A percentile compares a stretch with the other conserved stretches of the same genome.
Evolutionary conservation across 202 grass and related monocot genomes (phyloP).

Genomic region (Dendrocalamus latiflorus): DNA sequence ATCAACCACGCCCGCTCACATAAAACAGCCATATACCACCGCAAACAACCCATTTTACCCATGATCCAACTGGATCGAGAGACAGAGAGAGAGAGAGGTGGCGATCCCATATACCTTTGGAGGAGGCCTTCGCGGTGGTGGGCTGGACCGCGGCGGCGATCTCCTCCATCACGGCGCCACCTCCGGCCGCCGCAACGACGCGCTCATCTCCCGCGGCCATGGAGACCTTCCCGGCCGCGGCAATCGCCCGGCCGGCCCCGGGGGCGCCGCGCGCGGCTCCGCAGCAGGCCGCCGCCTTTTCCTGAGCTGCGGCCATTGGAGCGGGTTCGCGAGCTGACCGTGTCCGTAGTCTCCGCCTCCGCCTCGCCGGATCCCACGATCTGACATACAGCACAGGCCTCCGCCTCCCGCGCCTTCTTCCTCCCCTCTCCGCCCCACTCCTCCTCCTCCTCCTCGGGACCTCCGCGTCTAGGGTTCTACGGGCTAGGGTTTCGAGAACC

Average conservation of each 20-base stretch:
- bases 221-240: conserved; percentile 44
- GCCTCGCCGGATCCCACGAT: conserved; percentile 67
- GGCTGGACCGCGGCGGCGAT: conserved; percentile 38
- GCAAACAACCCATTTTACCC: not conserved
- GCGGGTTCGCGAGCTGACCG: conserved; percentile 88
- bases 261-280: conserved; percentile 18
- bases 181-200: conserved; percentile 29
- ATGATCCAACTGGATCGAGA: conserved; percentile 5
- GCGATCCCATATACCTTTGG: conserved; percentile 63
- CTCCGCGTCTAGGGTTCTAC: conserved; percentile 23
- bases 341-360: conserved; percentile 85
- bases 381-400: conserved; percentile 91
- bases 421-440: not conserved
- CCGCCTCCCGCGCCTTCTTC: conserved; percentile 46
- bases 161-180: conserved; percentile 62
- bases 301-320: conserved; percentile 99
- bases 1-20: not conserved
- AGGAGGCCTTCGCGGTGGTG: conserved; percentile 63
- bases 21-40: not conserved
- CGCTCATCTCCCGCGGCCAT: conserved; percentile 22
- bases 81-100: not conserved
- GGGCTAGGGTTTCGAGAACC: conserved; percentile 25
- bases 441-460: not conserved
- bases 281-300: conserved; percentile 84
- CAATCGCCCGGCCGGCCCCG: conserved; percentile 32